Base-by-base conservation (phyloP, 2,329 filamentous ascomycete species). In the Ceratocystis variospora region DNA sequence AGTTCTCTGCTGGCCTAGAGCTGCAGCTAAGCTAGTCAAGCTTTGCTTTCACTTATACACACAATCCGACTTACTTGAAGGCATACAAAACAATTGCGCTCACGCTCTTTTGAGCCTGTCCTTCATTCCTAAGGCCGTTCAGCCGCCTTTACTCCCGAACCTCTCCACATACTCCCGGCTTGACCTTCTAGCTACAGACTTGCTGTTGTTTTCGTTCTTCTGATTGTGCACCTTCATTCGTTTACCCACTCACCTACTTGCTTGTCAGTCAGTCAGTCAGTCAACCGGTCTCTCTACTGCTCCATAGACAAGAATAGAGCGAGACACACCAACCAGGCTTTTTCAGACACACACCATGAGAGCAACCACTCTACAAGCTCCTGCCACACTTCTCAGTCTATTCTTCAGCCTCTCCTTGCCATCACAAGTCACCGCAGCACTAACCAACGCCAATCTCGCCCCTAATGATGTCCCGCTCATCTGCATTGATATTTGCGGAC, bases 401-500 rank as follows among this genome's bases (percentile, higher is more conserved):
- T 33, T 37, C 12, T 28, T 65, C 67, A 71, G 71, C 67, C 68
- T 74, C 64, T 64, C 74, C 48, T 68, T 71, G n/a, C 55, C 73
- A 55, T 70, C 70, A 31, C 65, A 68, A 10, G 72, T 72, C 44
- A 72, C 74, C 15, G 59, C 73, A 62, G 71, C 70, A 46, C 64
- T 69, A 7, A 72, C 73, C 31, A 73, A 75, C 22, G 55, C 66
- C 44, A 72, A 72, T 37, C 70, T 78, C 45, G 72, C 71, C 19
- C 71, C 73, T 12, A 71, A 75, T 25, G 73, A 76, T 31, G 74
- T 78, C 17, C 76, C 76, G 41, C 67, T 77, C 25, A 71, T 72
- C 64, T 78, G 76, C 67, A 75, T 75, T 45, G 74, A 73, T 48
- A 77, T 78, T 63, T 78, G 76, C 71, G 76, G 76, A 3, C 76